These are phyloP conservation scores for Auricularia sp. DNA, from an alignment of 768 basidiomycete species.

Conservation along the genomic window DNA sequence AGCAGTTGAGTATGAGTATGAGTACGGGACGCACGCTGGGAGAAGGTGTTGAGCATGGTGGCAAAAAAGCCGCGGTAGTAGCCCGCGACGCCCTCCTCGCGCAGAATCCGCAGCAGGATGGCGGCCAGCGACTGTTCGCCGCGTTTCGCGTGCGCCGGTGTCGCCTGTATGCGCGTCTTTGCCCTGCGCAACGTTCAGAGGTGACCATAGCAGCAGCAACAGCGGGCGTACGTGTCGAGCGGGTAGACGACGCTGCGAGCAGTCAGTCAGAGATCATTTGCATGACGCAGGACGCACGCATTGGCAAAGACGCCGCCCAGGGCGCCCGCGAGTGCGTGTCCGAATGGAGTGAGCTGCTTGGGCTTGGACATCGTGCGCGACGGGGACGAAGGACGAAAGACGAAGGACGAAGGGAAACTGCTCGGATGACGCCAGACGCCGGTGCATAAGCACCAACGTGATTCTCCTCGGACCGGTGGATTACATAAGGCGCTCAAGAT, in stretches of 20 bases:
- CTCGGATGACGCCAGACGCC: too few relatives aligned
- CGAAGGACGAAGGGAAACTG: too few relatives aligned
- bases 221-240: slow-evolving; percentile 69
- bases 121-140: slow-evolving; percentile 44
- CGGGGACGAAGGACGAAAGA: slow-evolving; percentile 1
- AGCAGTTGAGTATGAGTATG: background rate
- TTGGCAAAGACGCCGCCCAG: slow-evolving; percentile 89
- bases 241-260: slow-evolving; percentile 76
- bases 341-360: slow-evolving; percentile 67
- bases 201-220: background rate
- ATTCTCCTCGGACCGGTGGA: too few relatives aligned
- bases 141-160: slow-evolving; percentile 42
- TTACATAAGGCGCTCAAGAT: too few relatives aligned
- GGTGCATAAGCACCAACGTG: too few relatives aligned
- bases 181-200: slow-evolving; percentile 37
- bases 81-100: slow-evolving; percentile 70
- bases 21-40: slow-evolving; percentile 61
- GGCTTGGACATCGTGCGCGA: slow-evolving; percentile 25
- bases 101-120: slow-evolving; percentile 60
- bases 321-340: slow-evolving; percentile 84
- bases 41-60: slow-evolving; percentile 97
- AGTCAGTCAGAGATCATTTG: background rate
- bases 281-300: slow-evolving; percentile 48
- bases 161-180: slow-evolving; percentile 91
- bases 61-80: slow-evolving; percentile 89